Conservation (phyloP, 2,329 filamentous ascomycete species). For the Chaetoscypha palmicola region DNA sequence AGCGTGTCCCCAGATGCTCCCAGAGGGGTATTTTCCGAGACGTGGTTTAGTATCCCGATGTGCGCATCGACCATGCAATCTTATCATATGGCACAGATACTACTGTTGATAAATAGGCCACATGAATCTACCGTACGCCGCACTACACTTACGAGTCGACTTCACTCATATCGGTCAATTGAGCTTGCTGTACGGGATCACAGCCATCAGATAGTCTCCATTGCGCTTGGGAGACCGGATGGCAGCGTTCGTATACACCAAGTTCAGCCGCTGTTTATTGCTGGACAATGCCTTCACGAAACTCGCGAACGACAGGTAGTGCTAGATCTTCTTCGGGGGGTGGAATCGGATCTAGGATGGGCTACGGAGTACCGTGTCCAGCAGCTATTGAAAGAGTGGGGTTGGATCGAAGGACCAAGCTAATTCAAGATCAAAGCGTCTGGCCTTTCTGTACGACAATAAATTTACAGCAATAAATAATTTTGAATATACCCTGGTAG, state of each 20-base stretch:
- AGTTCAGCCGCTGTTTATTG: slow-evolving; percentile 54
- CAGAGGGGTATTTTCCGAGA: slow-evolving; percentile 42
- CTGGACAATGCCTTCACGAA: slow-evolving; percentile 52
- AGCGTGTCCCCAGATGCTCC: slow-evolving; percentile 19
- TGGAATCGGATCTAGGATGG: slow-evolving; percentile 58
- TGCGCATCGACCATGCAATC: slow-evolving; percentile 60
- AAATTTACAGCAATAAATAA: no score
- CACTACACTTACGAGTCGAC: slow-evolving; percentile 45
- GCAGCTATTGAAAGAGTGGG: slow-evolving; percentile 42
- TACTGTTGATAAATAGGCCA: slow-evolving; percentile 53
- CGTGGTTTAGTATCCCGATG: slow-evolving; percentile 58
- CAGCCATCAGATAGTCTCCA: slow-evolving; percentile 54
- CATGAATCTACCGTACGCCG: slow-evolving; percentile 46
- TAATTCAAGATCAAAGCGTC: slow-evolving; percentile 4
- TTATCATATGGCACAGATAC: slow-evolving; percentile 57
- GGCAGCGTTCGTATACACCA: slow-evolving; percentile 51
- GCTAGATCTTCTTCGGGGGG: slow-evolving; percentile 46
- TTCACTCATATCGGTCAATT: slow-evolving; percentile 50
- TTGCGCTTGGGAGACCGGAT: slow-evolving; percentile 49
- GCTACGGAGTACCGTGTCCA: slow-evolving; percentile 54
- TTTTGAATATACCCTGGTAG: no score
- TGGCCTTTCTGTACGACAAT: no score
- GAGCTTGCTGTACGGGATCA: slow-evolving; percentile 48
- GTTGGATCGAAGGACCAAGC: slow-evolving; percentile 18
- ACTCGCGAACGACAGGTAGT: slow-evolving; percentile 47